Evolutionary conservation across 2,329 filamentous ascomycete genomes (phyloP), one percentile per base, ranked within the genome.

Genomic region (Aotearoamyces nothofagi): DNA sequence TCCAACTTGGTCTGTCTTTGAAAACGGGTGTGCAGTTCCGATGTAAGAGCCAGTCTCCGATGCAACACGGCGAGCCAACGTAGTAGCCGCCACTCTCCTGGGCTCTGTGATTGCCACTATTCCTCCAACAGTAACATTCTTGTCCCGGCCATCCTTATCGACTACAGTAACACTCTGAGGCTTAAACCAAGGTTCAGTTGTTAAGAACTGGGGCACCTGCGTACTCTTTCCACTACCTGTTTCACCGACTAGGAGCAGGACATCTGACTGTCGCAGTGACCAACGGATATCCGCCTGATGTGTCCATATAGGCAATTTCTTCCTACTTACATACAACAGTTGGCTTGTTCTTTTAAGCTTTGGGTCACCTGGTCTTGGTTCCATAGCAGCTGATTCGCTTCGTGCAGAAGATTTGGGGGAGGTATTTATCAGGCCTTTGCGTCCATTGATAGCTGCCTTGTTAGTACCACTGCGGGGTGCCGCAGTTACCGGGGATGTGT

Each of bases 211-310:
- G 0, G 90, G 87, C 0, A 94, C 76, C 53, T 98, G 90, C 0
- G 90, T 98, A 58, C 81, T 92, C 56, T 98, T 98, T 49, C 90
- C 90, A 9, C 82, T 92, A 50, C 90, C 90, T 0, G 90, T 98
- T 52, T 96, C 87, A 57, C 87, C 87, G 3, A 90, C 78, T 9
- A 98, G 58, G 0, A 98, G 63, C 29, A 98, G 66, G 1, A 93
- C 70, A 44, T 92, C 70, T 12, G 47, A 39, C 4, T 42, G 20
- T 19, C 43, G 36, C n/a, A 51, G 26, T 9, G 32, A 36, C 24
- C 31, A 36, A 14, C 42, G 37, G 22, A 51, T 48, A 34, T 48
- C 41, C 13, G 30, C 30, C 17, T 41, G 38, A 24, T 42, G 43
- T 4, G 33, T 29, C 39, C 43, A 49, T n/a, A 51, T 46, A 11